Evolutionary conservation across 1,284 basidiomycete species (phyloP), one percentile per base, ranked within the genome.

Genomic region (Ceratobasidium theobromae): DNA sequence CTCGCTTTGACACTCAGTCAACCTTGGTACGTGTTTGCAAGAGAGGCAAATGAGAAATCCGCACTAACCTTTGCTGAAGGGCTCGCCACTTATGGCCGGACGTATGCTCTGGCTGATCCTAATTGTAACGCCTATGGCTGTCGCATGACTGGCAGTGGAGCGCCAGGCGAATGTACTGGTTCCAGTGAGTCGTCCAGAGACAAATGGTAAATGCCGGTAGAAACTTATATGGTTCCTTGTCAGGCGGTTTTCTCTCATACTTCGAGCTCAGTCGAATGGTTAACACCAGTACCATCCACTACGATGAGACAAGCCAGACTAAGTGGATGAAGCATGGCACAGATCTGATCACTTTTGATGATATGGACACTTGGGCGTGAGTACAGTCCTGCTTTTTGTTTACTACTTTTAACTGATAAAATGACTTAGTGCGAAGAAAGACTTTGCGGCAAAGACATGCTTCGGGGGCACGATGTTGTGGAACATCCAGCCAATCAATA

Each of bases 361-460:
- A 55, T 25, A 55, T 43, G 40, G 53, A 55, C 30, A 55, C 53
- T 43, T 55, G 53, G 53, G 53, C 53, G 53, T 55, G 30, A 43
- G 53, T 43, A 28, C 23, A 11, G 4, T 6, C n/a, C n/a, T 27
- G 12, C 6, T 38, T 6, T 8, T 6, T 8, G 35, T 2, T 21
- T 43, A 27, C 5, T 40, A 33, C 38, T 30, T n/a, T 27, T 43
- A 23, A 11, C n/a, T n/a, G 6, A n/a, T 14, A 3, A 9, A 12
- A 25, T 12, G 14, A 8, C n/a, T n/a, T 27, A 55, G 53, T 8
- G 53, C 53, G 6, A 55, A 55, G 25, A 55, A 55, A 21, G 53
- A 55, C 30, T 55, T 55, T 43, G 53, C 53, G 27, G 53, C 53
- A 16, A 55, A 55, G 40, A 55, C 53, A 14, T 55, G 53, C 27